Percentiles rank a stretch among this genome's conserved stretches.
Evolutionary conservation across 495 filamentous ascomycete species (phyloP).

Genomic region (Penicillium paradoxum): DNA sequence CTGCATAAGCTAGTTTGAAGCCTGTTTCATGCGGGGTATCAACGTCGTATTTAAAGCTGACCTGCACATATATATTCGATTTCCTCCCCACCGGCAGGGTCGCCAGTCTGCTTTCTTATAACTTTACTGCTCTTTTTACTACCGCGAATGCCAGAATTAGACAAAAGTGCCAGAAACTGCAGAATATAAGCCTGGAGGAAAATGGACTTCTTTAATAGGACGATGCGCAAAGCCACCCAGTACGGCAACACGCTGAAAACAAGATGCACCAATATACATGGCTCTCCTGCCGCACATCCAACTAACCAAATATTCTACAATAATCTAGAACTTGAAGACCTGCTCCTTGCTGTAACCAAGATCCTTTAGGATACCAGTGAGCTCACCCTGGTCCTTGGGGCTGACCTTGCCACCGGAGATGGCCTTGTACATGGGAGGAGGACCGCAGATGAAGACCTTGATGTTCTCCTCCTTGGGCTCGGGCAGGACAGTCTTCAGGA

Average conservation of each 20-base stretch:
- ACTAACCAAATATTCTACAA: constrained; percentile 17
- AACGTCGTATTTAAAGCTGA: too few species aligned
- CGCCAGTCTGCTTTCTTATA: too few species aligned
- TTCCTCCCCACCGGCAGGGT: too few species aligned
- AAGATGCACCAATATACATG: constrained; percentile 21
- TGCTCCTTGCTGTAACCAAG: constrained; percentile 88
- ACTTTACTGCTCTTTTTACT: too few species aligned
- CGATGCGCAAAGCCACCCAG: neutral
- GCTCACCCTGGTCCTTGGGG: constrained; percentile 87
- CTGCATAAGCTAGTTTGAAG: too few species aligned
- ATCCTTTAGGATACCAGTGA: constrained; percentile 78
- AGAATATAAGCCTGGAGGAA: neutral
- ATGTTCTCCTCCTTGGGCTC: constrained; percentile 86
- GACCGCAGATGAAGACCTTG: constrained; percentile 89
- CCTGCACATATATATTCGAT: too few species aligned
- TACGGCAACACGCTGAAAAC: constrained; percentile 5
- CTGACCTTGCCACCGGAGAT: constrained; percentile 85
- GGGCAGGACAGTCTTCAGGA: constrained; percentile 86
- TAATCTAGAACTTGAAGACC: constrained; percentile 90
- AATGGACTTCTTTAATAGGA: neutral
- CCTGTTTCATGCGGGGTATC: too few species aligned
- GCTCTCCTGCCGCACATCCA: neutral
- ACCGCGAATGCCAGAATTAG: too few species aligned
- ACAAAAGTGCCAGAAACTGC: too few species aligned
- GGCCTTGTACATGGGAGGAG: constrained; percentile 88